These are phyloP conservation scores for Boletus subcaerulescens DNA, from an alignment of 768 basidiomycete species.

Conservation along the genomic window DNA sequence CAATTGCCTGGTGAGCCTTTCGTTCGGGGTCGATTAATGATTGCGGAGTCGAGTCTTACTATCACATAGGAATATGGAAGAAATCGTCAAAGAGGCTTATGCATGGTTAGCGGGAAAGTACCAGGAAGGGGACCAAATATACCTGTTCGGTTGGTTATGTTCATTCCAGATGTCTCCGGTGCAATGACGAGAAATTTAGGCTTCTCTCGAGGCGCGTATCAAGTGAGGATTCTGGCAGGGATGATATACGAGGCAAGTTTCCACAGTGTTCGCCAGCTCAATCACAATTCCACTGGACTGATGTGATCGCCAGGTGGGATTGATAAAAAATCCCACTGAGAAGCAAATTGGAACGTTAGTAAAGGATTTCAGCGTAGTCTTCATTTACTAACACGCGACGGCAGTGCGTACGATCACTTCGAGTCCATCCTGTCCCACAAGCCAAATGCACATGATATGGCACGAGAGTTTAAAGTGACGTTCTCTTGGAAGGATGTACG, in stretches of 20 bases:
- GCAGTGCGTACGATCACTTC: conserved; percentile 8
- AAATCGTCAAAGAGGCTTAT: conserved; percentile 6
- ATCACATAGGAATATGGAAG: conserved; percentile 2
- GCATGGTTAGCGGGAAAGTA: conserved; percentile 6
- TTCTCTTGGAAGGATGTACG: conserved; percentile 42
- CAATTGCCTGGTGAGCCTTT: conserved; percentile 3
- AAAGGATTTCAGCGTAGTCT: background rate
- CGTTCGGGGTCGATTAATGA: background rate
- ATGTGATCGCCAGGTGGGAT: conserved; percentile 29
- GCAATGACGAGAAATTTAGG: background rate
- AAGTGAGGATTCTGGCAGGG: conserved; percentile 5
- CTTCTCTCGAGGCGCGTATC: conserved; percentile 7
- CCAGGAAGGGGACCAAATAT: conserved; percentile 8
- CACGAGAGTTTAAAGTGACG: conserved; percentile 40
- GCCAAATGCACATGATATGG: conserved; percentile 14
- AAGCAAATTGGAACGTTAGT: conserved; percentile 33
- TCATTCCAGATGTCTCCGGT: background rate
- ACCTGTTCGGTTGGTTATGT: conserved; percentile 2
- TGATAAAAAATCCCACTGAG: conserved; percentile 27
- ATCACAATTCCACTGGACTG: background rate
- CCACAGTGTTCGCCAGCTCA: background rate
- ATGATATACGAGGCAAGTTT: conserved; percentile 4
- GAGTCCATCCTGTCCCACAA: conserved; percentile 11
- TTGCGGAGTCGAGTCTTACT: background rate
- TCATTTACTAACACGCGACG: background rate